Conservation (phyloP, 768 basidiomycete species). For the Trametes cingulata region DNA sequence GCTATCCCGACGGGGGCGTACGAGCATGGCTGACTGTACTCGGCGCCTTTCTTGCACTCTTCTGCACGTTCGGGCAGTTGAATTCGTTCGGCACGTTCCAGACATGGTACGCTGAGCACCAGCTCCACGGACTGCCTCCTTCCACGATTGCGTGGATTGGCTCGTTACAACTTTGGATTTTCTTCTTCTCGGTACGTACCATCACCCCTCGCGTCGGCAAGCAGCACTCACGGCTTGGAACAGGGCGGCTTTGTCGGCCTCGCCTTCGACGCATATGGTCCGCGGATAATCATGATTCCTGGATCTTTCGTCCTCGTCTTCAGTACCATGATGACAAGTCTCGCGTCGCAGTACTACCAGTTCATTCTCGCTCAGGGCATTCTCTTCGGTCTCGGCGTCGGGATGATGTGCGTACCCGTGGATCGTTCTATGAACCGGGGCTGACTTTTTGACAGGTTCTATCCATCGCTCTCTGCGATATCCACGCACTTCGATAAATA, state of each 20-base stretch:
- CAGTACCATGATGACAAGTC: constrained; percentile 59
- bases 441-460: constrained; percentile 48
- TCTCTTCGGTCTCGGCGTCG: constrained; percentile 63
- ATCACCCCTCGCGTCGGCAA: neutral
- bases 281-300: constrained; percentile 48
- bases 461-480: constrained; percentile 65
- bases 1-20: constrained; percentile 33
- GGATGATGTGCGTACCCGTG: constrained; percentile 51
- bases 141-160: constrained; percentile 72
- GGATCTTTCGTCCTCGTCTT: constrained; percentile 52
- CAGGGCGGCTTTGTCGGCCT: constrained; percentile 65
- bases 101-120: constrained; percentile 63
- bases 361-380: constrained; percentile 64
- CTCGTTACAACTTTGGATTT: constrained; percentile 65
- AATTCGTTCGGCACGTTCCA: constrained; percentile 74
- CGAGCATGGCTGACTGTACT: constrained; percentile 52
- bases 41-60: constrained; percentile 65
- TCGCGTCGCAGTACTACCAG: constrained; percentile 57
- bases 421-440: constrained; percentile 1
- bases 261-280: constrained; percentile 62
- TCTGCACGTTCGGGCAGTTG: constrained; percentile 73
- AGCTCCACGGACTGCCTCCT: constrained; percentile 50
- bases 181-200: constrained; percentile 63
- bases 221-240: neutral
- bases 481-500: constrained; percentile 65